A percentile compares a stretch with the other conserved stretches of the same genome.
Evolutionary conservation across 345 rosid species (phyloP).

Genomic region (Geranium rotundifolium): DNA sequence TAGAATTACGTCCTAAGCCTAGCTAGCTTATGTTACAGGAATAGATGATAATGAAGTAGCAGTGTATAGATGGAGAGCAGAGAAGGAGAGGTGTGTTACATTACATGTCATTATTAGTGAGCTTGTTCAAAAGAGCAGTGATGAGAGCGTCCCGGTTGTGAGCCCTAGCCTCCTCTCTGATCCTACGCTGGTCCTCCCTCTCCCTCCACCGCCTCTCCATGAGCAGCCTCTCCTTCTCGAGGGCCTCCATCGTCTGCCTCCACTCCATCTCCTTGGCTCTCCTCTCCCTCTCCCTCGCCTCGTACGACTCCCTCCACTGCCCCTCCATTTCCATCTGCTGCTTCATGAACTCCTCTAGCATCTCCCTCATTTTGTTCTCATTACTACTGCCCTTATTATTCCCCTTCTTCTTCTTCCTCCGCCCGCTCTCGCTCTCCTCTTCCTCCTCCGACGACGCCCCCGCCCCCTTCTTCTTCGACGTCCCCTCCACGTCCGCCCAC

Average conservation of each 20-base stretch:
- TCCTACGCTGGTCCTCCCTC: conserved; percentile 77
- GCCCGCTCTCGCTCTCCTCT: conserved; percentile 48
- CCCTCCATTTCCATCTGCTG: conserved; percentile 68
- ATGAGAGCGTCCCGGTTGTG: conserved; percentile 82
- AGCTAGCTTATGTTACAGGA: no score
- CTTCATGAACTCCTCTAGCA: conserved; percentile 70
- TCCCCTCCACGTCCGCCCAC: conserved; percentile 66
- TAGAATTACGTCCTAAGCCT: background rate
- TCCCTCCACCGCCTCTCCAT: conserved; percentile 86
- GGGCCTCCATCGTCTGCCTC: conserved; percentile 68
- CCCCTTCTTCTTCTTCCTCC: conserved; percentile 38
- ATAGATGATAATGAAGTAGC: no score
- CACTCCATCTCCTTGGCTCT: conserved; percentile 74
- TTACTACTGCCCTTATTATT: conserved; percentile 14
- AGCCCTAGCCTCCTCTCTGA: conserved; percentile 89
- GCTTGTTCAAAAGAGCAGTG: conserved; percentile 60
- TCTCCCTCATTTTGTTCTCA: conserved; percentile 29
- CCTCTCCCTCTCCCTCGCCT: conserved; percentile 67
- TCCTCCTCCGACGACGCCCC: conserved; percentile 66
- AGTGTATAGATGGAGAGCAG: conserved; percentile 3
- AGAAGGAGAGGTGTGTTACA: conserved; percentile 6
- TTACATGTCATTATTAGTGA: conserved; percentile 41
- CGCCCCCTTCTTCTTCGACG: conserved; percentile 37
- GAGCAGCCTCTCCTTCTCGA: conserved; percentile 80
- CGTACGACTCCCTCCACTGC: conserved; percentile 81